Conservation (phyloP, 192 early-diverging fungal species). For the Entomortierella parvispora region DNA sequence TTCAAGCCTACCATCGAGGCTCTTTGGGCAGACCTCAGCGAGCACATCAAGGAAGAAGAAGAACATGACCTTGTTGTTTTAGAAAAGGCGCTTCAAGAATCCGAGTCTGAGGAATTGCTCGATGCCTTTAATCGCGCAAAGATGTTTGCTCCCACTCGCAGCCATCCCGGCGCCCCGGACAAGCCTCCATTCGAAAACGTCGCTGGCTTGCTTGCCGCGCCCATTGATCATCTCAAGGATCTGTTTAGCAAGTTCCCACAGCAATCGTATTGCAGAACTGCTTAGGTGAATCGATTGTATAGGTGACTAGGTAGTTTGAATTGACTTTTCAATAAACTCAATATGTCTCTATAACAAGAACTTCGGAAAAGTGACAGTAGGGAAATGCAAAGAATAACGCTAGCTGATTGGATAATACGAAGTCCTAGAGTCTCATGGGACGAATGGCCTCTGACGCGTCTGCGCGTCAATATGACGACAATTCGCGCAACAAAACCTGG, state of each 20-base stretch:
- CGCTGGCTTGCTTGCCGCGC: constrained; percentile 17
- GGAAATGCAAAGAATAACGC: no score
- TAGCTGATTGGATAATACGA: no score
- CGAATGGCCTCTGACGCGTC: no score
- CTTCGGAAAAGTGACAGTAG: no score
- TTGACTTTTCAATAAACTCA: no score
- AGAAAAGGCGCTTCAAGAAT: not conserved
- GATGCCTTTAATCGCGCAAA: constrained; percentile 23
- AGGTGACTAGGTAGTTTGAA: no score
- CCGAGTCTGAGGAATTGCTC: constrained; percentile 1
- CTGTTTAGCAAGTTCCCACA: constrained; percentile 17
- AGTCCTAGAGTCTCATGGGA: no score
- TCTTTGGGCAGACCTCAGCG: constrained; percentile 30
- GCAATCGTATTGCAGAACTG: no score
- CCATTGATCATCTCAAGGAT: constrained; percentile 22
- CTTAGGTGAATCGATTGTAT: no score
- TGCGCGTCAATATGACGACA: no score
- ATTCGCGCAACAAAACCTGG: no score
- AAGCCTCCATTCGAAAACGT: constrained; percentile 39
- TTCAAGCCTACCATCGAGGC: constrained; percentile 20
- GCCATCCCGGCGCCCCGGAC: constrained; percentile 22
- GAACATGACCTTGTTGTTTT: constrained; percentile 35
- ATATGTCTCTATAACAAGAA: no score
- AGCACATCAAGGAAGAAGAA: constrained; percentile 59
- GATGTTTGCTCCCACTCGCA: constrained; percentile 30